phyloP scores from a whole-genome alignment of 352 stramenopile genomes.

The Halophytophthora batemanensis region DNA sequence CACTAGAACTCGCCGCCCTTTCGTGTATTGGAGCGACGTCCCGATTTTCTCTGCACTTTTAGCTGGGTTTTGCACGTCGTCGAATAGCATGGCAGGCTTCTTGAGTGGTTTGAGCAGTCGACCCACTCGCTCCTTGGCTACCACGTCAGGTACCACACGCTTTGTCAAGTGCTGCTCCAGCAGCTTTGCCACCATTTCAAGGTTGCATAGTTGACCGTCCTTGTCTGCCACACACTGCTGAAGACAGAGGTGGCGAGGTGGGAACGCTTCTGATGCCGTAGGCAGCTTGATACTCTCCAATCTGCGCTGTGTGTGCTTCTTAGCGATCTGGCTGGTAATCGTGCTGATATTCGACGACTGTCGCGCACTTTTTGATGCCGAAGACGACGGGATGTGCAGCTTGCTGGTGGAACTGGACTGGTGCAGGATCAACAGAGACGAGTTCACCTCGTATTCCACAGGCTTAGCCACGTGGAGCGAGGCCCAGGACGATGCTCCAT shows the following conservation, averaged over 20 bases:
- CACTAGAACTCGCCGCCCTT: slow-evolving; percentile 33
- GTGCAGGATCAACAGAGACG: slow-evolving; percentile 51
- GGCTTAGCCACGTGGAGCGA: slow-evolving; percentile 44
- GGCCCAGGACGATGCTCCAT: slow-evolving; percentile 38
- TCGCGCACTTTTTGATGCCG: slow-evolving; percentile 10
- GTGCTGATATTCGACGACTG: slow-evolving; percentile 25
- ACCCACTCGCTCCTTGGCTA: slow-evolving; percentile 40
- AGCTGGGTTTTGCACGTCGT: slow-evolving; percentile 7
- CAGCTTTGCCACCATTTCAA: slow-evolving; percentile 24
- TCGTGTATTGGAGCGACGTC: slow-evolving; percentile 1
- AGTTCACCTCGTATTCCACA: slow-evolving; percentile 60
- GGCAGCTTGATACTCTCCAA: slow-evolving; percentile 55
- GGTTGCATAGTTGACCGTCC: slow-evolving; percentile 5
- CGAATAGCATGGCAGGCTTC: slow-evolving; percentile 37
- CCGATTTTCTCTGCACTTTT: not conserved
- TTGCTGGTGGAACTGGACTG: slow-evolving; percentile 30
- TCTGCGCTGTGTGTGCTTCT: slow-evolving; percentile 52
- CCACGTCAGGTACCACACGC: slow-evolving; percentile 28
- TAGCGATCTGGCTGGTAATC: slow-evolving; percentile 28
- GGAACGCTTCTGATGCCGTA: slow-evolving; percentile 37
- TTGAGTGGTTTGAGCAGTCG: slow-evolving; percentile 45
- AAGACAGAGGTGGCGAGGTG: slow-evolving; percentile 11
- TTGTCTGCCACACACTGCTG: slow-evolving; percentile 17
- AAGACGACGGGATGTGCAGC: slow-evolving; percentile 21
- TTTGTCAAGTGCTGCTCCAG: slow-evolving; percentile 22